phyloP scores from a whole-genome alignment of 345 rosid genomes.

The Hibiscus syriacus region DNA sequence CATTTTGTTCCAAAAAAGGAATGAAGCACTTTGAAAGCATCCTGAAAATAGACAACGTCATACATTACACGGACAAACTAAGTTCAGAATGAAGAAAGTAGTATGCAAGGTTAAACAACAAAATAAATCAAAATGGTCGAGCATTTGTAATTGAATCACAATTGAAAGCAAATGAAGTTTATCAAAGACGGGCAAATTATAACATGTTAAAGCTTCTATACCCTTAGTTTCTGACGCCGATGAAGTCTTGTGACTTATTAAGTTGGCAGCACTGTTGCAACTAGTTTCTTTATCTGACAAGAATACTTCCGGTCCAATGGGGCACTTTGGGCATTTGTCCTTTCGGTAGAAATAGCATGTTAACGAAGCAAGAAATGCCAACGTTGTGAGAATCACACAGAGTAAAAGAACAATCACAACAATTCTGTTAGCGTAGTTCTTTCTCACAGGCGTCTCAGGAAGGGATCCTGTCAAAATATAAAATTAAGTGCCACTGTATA shows the following conservation, averaged over 20 bases:
- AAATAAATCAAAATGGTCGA: background rate
- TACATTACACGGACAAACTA: constrained; percentile 6
- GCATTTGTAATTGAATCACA: background rate
- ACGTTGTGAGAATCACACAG: constrained; percentile 54
- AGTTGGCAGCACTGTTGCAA: constrained; percentile 69
- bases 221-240: constrained; percentile 34
- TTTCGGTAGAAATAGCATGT: constrained; percentile 46
- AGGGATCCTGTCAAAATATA: constrained; percentile 42
- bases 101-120: background rate
- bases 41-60: constrained; percentile 32
- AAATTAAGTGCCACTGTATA: constrained; percentile 12
- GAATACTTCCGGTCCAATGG: constrained; percentile 34
- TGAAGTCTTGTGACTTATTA: constrained; percentile 47
- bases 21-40: constrained; percentile 51
- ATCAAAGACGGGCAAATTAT: background rate
- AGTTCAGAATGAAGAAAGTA: background rate
- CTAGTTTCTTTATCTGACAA: constrained; percentile 68
- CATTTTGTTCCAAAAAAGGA: constrained; percentile 39
- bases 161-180: background rate
- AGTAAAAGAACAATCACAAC: constrained; percentile 46
- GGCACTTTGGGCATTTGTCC: constrained; percentile 36
- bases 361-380: constrained; percentile 62
- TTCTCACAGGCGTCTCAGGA: constrained; percentile 25
- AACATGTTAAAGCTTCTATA: constrained; percentile 9
- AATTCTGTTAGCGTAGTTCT: constrained; percentile 43